Base-by-base conservation (phyloP, 192 early-diverging fungal genomes). In the Podila epicladia region DNA sequence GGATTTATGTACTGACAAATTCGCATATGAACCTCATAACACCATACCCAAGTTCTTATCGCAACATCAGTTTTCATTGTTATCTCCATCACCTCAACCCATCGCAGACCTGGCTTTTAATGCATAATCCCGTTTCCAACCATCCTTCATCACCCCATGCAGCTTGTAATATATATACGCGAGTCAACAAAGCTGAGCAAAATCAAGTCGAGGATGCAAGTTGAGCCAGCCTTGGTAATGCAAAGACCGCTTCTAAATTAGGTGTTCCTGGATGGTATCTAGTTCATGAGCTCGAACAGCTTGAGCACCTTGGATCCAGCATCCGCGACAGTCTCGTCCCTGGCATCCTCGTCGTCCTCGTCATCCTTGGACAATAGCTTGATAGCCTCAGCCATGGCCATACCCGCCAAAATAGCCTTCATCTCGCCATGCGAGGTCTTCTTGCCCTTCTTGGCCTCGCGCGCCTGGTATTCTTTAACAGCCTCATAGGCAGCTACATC, bases 381-480 rank as follows among this genome's bases (percentile, higher is more conserved):
- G 58, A 83, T 71, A 9, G 71, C 71, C 53, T 83, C 82, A n/a
- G 82, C 82, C 82, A 83, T 83, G 2, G 82, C 82, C 70, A 83
- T 83, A 32, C 74, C 82, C 8, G 74, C 82, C 22, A 83, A 59
- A 20, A 82, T 50, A 17, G 77, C 77, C 49, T 80, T 80, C 77
- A 80, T 80, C 51, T 80, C 67, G 8, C 62, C 70, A 26, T 80
- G 77, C n/a, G 77, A 73, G 0, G 72, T 66, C 29, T 68, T 57
- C 58, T 80, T 72, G 35, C 77, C 77, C 2, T 80, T 71, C 66
- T 65, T 80, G 22, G 45, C 77, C 49, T 80, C 41, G 20, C 58
- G 71, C 33, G 69, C 71, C n/a, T 80, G 60, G 60, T 80, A 80
- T 63, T 73, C 68, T 62, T 73, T 80, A 66, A 80, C 72, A 6